Evolutionary conservation across 129 eudicot genomes (phyloP), one percentile per base, ranked within the genome.

Genomic region (Pulicaria dysenterica): DNA sequence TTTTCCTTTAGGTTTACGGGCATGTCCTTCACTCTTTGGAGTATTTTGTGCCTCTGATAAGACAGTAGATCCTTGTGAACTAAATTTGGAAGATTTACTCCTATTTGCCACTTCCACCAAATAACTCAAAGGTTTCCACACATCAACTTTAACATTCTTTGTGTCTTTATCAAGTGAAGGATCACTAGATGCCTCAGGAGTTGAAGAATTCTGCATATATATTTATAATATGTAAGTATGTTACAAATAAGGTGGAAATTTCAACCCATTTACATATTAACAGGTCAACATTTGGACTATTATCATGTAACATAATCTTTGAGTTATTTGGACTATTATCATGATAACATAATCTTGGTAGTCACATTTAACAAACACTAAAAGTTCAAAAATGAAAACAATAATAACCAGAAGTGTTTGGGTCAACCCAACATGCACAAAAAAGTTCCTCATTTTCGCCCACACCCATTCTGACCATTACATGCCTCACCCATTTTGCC

Each of bases 21-120:
- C 65, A 67, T 62, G 67, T 37, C 77, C 90, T 70, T 82, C 92
- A 44, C 17, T 62, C 51, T 75, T 85, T n/a, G 58, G 76, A 14
- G 69, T 72, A 81, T 49, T 49, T 14, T 49, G 73, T 66, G 84
- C 68, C 71, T 85, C 88, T 60, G 89, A 66, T 73, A 81, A 86
- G 69, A 58, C 65, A 70, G 67, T 57, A 73, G 93, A 73, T 43
- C 88, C 92, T 69, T 77, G 90, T 61, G 81, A 62, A 63, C 81
- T 74, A 73, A 72, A 78, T 68, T 85, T 91, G 3, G 86, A 80
- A 64, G 88, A 77, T 75, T 89, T 92, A 48, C 89, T 86, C 80
- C 85, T 80, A 66, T 86, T 92, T 86, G 96, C 93, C 36, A 79
- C 97, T 82, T 89, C 97, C 68, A 85, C 89, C 70, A 88, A 74